Conservation (phyloP, 1,139 yeast genomes). For the Debaryomyces robertsiae region DNA sequence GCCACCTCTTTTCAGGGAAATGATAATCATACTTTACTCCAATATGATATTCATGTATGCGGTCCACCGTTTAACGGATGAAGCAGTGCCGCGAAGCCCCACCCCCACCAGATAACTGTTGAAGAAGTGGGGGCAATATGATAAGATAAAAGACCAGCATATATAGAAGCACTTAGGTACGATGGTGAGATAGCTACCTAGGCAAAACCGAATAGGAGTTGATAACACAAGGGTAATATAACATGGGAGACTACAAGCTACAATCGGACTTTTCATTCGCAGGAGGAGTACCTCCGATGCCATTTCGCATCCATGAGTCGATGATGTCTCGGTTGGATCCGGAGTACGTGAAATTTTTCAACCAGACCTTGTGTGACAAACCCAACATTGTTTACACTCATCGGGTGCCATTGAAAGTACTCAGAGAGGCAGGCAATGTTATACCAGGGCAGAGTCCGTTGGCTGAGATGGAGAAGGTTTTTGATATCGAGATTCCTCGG, state of each 20-base stretch:
- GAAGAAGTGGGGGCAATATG: too few species aligned
- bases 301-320: conserved; percentile 27
- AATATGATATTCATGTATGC: too few species aligned
- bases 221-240: neutral
- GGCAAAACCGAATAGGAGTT: too few species aligned
- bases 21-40: too few species aligned
- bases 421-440: conserved; percentile 46
- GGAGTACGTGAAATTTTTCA: conserved; percentile 39
- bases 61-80: too few species aligned
- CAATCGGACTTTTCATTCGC: conserved; percentile 23
- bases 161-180: neutral
- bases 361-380: conserved; percentile 27
- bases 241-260: conserved; percentile 9
- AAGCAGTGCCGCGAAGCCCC: too few species aligned
- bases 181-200: neutral
- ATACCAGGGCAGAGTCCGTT: conserved; percentile 46
- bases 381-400: conserved; percentile 45
- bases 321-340: conserved; percentile 28
- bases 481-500: conserved; percentile 40
- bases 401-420: conserved; percentile 38
- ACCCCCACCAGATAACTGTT: too few species aligned
- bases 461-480: conserved; percentile 27
- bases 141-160: too few species aligned
- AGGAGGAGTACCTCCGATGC: conserved; percentile 25
- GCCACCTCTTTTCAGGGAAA: too few species aligned